Evolutionary conservation across 140 eudicot species (phyloP), one percentile per base, ranked within the genome.

Genomic region (Oenanthe javanica): DNA sequence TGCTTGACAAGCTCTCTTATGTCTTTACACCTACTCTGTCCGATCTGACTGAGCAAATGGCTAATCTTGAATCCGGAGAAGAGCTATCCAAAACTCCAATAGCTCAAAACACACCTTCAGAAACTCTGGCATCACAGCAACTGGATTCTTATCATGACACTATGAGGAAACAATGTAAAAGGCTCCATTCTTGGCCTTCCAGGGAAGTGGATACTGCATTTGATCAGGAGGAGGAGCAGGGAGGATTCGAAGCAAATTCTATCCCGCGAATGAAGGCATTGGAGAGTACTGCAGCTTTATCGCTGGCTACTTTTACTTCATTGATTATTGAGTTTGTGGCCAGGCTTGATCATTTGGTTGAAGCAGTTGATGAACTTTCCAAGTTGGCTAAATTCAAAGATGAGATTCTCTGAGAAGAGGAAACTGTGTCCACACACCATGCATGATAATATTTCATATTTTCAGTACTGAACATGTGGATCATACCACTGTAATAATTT

Each of bases 301-400:
- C 97, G 10, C 86, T 92, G n/a, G 90, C 91, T 51, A 87, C 93
- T 55, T 92, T 92, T 72, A 85, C 90, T 47, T 90, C 96, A 12
- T 79, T 92, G 87, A 87, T 92, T 49, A 83, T 88, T 59, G 97
- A 92, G 82, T 90, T 92, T 79, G 96, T 88, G 85, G 90, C 93
- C 11, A 84, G 97, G 79, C 97, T 92, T 61, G 97, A 92, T 84
- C 97, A 89, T 77, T 84, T 92, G 85, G 97, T 92, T 86, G 95
- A 90, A 79, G 95, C 97, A 36, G 97, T 90, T 12, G 89, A 90
- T 54, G 83, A 84, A 45, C 93, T 92, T 38, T 84, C 93, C n/a
- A 83, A 69, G 73, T 79, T 88, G 96, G 96, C 90, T 25, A 87
- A 86, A 78, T 90, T 88, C 86, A 78, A 87, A 79, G 83, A 79